These are phyloP conservation scores for Colletotrichum lentis DNA, from an alignment of 2,329 filamentous ascomycete genomes.

Conservation along the genomic window DNA sequence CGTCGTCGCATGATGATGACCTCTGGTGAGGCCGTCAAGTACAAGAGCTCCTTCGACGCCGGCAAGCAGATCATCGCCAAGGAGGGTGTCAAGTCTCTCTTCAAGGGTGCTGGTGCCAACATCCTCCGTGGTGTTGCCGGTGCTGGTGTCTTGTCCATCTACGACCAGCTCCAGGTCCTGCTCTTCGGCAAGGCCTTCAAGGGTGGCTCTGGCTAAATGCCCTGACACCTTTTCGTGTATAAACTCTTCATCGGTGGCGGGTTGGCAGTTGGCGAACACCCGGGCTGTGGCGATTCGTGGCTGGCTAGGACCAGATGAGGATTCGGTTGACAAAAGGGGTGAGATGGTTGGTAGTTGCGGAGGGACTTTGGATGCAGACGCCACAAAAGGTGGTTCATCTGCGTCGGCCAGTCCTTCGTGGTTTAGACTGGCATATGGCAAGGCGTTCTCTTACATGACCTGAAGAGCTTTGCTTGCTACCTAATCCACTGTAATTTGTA, in stretches of 20 bases:
- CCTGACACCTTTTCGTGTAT: constrained; percentile 51
- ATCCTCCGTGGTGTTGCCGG: constrained; percentile 99
- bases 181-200: constrained; percentile 99
- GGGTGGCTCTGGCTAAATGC: constrained; percentile 61
- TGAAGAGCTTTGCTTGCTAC: constrained; percentile 53
- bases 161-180: constrained; percentile 99
- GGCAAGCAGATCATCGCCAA: constrained; percentile 95
- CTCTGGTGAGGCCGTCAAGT: constrained; percentile 97
- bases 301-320: constrained; percentile 42
- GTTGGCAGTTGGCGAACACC: constrained; percentile 46
- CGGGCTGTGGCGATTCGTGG: constrained; percentile 48
- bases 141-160: constrained; percentile 99
- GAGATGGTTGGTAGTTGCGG: constrained; percentile 59
- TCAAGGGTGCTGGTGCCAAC: constrained; percentile 99
- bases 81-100: constrained; percentile 98
- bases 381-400: constrained; percentile 43
- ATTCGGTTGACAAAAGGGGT: constrained; percentile 54
- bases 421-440: constrained; percentile 60
- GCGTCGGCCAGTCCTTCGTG: constrained; percentile 53
- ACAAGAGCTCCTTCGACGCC: constrained; percentile 95
- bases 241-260: constrained; percentile 49
- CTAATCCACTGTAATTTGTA: constrained; percentile 71
- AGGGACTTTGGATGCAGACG: constrained; percentile 54
- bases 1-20: constrained; percentile 99
- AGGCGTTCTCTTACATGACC: constrained; percentile 56